Percentiles rank a stretch among this genome's conserved stretches.
These are phyloP conservation scores for Liriodendron chinense DNA, from an alignment of 164 flowering plant species.

Conservation along the genomic window DNA sequence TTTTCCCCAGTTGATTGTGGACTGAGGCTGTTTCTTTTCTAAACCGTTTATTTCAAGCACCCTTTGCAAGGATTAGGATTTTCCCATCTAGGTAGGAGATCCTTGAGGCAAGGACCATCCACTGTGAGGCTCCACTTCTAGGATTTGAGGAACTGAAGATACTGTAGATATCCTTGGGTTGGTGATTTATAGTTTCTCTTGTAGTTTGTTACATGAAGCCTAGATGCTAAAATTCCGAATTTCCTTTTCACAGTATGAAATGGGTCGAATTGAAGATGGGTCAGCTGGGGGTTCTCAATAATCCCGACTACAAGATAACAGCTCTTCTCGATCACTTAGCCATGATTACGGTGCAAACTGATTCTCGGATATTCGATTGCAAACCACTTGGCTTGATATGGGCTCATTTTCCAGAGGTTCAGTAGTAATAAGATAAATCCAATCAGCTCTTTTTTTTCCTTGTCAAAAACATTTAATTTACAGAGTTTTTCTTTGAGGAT, in stretches of 20 bases:
- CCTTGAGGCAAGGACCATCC: neutral
- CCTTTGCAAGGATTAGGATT: neutral
- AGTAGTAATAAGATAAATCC: neutral
- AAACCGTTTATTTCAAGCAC: neutral
- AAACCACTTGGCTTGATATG: slow-evolving; percentile 96
- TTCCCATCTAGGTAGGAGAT: neutral
- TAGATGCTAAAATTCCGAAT: neutral
- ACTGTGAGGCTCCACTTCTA: neutral
- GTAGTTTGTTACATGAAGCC: slow-evolving; percentile 1
- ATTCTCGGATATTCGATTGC: slow-evolving; percentile 82
- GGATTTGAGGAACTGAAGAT: neutral
- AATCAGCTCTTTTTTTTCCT: neutral
- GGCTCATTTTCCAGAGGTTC: slow-evolving; percentile 88
- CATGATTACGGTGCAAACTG: slow-evolving; percentile 93
- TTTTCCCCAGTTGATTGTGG: neutral
- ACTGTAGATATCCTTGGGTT: neutral
- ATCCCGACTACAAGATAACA: slow-evolving; percentile 90
- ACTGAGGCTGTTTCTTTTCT: neutral
- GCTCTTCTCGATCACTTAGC: slow-evolving; percentile 93
- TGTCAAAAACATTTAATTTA: too few relatives aligned
- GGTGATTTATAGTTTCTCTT: neutral
- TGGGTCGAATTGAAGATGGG: slow-evolving; percentile 98
- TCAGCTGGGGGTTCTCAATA: slow-evolving; percentile 89
- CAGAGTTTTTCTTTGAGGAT: too few relatives aligned
- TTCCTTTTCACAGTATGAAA: slow-evolving; percentile 69